These are phyloP conservation scores for Suillus brevipes DNA, from an alignment of 768 basidiomycete genomes.

Conservation along the genomic window DNA sequence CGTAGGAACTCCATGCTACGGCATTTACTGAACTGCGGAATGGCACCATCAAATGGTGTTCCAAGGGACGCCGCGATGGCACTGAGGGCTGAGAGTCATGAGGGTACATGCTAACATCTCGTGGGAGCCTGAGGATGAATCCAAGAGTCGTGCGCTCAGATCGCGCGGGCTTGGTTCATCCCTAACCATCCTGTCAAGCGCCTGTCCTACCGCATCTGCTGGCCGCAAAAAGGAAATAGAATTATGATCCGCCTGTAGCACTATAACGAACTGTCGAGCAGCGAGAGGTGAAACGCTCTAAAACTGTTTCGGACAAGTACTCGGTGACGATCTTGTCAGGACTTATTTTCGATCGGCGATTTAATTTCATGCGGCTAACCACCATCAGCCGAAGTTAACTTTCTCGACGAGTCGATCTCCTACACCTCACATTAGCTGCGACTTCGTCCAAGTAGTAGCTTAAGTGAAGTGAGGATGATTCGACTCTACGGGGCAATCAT, in stretches of 20 bases:
- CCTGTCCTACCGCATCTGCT: background rate
- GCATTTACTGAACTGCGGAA: constrained; percentile 1
- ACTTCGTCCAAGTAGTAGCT: background rate
- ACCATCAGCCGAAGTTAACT: background rate
- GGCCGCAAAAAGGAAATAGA: background rate
- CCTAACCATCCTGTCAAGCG: background rate
- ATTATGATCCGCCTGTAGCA: background rate
- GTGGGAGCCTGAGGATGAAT: background rate
- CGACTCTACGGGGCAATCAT: background rate
- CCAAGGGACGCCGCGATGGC: background rate
- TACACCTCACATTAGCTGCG: background rate
- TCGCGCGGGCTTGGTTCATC: background rate
- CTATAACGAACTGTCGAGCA: background rate
- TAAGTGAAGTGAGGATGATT: background rate
- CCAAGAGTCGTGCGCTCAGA: background rate
- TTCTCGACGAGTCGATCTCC: background rate
- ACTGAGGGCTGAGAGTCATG: background rate
- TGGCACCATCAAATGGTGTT: background rate
- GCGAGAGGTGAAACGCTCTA: background rate
- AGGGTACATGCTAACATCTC: background rate
- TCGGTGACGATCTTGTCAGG: background rate
- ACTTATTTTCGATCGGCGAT: background rate
- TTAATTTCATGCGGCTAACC: background rate
- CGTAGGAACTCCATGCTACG: background rate
- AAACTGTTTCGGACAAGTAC: background rate